Evolutionary conservation across 768 basidiomycete genomes (phyloP).

Genomic region (Termitomyces sp.): DNA sequence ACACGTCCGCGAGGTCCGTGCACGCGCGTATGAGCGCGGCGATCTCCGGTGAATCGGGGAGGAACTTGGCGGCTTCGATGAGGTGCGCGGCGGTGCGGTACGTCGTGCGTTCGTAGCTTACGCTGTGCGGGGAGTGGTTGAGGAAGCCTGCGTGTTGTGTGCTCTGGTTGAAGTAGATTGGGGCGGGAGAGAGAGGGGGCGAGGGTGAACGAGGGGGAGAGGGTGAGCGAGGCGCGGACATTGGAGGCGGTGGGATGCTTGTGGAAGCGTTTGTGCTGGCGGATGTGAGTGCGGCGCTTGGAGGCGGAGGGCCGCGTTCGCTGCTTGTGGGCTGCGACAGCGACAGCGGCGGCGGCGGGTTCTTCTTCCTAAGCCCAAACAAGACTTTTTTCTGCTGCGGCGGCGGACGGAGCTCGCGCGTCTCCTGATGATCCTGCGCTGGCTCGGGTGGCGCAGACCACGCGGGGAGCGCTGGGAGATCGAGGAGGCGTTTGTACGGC

Average conservation of each 20-base stretch:
- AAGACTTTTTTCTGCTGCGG: no score
- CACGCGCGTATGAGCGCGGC: conserved; percentile 40
- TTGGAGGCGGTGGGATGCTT: no score
- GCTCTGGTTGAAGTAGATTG: conserved; percentile 38
- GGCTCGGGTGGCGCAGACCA: conserved; percentile 23
- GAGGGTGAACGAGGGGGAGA: no score
- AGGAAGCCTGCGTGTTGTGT: conserved; percentile 29
- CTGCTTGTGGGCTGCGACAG: conserved; percentile 14
- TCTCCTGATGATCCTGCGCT: conserved; percentile 18
- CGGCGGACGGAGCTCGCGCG: background rate
- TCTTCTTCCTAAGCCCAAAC: no score
- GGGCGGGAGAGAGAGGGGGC: conserved; percentile 12
- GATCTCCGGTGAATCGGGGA: no score
- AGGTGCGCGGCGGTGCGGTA: no score
- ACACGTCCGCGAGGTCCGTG: conserved; percentile 28
- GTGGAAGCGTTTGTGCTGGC: no score
- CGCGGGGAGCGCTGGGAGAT: conserved; percentile 42
- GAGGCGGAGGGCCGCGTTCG: background rate
- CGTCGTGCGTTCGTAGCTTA: no score
- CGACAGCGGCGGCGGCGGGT: conserved; percentile 5
- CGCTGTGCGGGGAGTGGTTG: no score
- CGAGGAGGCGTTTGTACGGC: conserved; percentile 51
- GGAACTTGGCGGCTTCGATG: conserved; percentile 71
- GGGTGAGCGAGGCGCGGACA: no score
- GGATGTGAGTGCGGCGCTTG: no score